A percentile compares a stretch with the other conserved stretches of the same genome.
Evolutionary conservation across 768 basidiomycete genomes (phyloP).

Genomic region (Boletus reticulatus): DNA sequence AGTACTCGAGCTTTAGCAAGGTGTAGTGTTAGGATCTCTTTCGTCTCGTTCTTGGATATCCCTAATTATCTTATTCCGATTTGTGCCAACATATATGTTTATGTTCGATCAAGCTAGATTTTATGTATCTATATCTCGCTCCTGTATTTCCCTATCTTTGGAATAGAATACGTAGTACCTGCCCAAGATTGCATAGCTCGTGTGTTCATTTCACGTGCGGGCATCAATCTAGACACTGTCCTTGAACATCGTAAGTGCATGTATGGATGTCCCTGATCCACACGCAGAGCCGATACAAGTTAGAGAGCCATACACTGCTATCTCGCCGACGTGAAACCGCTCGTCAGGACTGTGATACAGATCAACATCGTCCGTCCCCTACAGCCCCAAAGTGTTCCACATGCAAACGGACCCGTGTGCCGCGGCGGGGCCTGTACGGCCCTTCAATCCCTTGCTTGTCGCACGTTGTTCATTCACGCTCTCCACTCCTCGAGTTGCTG

Average conservation of each 20-base stretch:
- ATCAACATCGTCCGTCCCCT: slow-evolving; percentile 23
- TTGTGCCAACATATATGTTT: no score
- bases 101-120: no score
- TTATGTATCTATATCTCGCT: no score
- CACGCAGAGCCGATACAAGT: slow-evolving; percentile 10
- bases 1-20: no score
- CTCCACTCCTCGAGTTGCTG: slow-evolving; percentile 30
- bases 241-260: not conserved
- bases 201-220: slow-evolving; percentile 38
- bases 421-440: slow-evolving; percentile 47
- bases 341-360: no score
- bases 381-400: slow-evolving; percentile 34
- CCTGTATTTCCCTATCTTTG: no score
- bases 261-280: not conserved
- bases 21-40: no score
- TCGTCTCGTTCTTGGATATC: no score
- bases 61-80: no score
- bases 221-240: slow-evolving; percentile 40
- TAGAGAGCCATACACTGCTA: not conserved
- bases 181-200: slow-evolving; percentile 33
- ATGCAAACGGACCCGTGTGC: slow-evolving; percentile 48
- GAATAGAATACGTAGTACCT: no score
- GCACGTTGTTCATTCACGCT: not conserved
- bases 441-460: not conserved
- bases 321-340: slow-evolving; percentile 41